Evolutionary conservation across 2,329 filamentous ascomycete genomes (phyloP), one percentile per base, ranked within the genome.

Genomic region (Fusarium sp.): DNA sequence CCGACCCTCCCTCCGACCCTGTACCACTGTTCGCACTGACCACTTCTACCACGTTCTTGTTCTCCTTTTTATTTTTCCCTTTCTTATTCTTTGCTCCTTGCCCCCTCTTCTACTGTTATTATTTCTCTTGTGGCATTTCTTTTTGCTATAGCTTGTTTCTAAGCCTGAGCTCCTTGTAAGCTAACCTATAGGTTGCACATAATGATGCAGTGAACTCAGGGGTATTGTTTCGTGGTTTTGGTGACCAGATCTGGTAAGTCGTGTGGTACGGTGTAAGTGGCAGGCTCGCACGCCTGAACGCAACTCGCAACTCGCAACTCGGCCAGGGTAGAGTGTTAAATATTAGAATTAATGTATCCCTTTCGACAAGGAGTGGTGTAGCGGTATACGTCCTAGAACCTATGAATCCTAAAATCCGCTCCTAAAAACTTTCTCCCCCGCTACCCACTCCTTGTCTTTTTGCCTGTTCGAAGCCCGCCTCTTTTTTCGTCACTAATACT

Each of bases 371-470:
- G 56, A 65, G 56, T 63, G 62, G 62, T 65, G 56, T 26, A 65
- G 56, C 17, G 62, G 62, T 45, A 65, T 63, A 26, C 24, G 14
- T 49, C 55, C 62, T 64, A 51, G 24, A 61, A 64, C 38, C 55
- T 64, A 61, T 14, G 11, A 47, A 61, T 39, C 28, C 24, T 41
- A 56, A 61, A 51, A 63, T 36, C 49, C 57, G 51, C 44, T 39
- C 67, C 57, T 70, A 69, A 28, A 63, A 60, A 59, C 35, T 22
- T 42, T 69, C 15, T 54, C 64, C 36, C 39, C 65, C 51, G 49
- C 66, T 64, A 31, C 39, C 26, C 18, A 20, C 57, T 69, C 39
- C 42, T 49, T 17, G 26, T 45, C 48, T 51, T 68, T 59, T 68
- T 68, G 54, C 26, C 24, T 15, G 0, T 41, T 60, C 42, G 61